Evolutionary conservation across 78 protist genomes (phyloP).

Genomic region (Isochrysis galbana): DNA sequence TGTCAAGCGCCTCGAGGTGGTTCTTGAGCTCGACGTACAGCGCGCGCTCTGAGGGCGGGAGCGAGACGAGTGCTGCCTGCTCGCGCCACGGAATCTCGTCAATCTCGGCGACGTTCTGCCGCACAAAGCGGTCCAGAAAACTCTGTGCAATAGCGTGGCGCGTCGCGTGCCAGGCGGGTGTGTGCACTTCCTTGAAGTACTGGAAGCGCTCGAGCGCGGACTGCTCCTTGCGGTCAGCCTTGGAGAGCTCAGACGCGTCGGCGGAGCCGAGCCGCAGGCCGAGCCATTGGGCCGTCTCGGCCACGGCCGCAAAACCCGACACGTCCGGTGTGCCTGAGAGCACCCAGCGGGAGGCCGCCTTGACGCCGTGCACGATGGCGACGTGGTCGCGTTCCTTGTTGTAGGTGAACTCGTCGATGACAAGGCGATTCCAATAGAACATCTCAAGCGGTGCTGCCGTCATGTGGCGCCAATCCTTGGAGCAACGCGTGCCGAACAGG

Average conservation of each 20-base stretch:
- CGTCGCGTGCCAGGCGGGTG: slow-evolving; percentile 18
- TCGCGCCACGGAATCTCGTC: slow-evolving; percentile 52
- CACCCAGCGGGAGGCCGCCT: not conserved
- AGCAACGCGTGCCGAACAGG: not conserved
- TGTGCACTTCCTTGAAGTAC: not conserved
- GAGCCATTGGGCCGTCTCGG: not conserved
- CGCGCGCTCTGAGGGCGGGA: slow-evolving; percentile 9
- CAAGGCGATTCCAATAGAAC: not conserved
- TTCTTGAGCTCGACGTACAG: slow-evolving; percentile 42
- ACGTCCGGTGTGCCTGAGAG: slow-evolving; percentile 47
- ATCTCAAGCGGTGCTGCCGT: slow-evolving; percentile 8
- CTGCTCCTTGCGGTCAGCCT: not conserved
- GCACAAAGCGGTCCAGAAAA: slow-evolving; percentile 43
- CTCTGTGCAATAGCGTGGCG: not conserved
- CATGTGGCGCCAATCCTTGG: not conserved
- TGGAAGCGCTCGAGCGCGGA: not conserved
- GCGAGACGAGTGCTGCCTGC: not conserved
- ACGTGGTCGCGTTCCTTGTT: not conserved
- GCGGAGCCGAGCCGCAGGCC: slow-evolving; percentile 11
- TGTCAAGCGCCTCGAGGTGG: slow-evolving; percentile 9
- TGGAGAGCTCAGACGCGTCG: not conserved
- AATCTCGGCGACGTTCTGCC: slow-evolving; percentile 55
- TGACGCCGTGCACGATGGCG: not conserved
- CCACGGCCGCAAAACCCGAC: slow-evolving; percentile 20
- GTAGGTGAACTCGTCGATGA: slow-evolving; percentile 45